Percentiles rank a stretch among this genome's conserved stretches.
Evolutionary conservation across 1,284 basidiomycete genomes (phyloP).

Genomic region (Boletus semigastroideus): DNA sequence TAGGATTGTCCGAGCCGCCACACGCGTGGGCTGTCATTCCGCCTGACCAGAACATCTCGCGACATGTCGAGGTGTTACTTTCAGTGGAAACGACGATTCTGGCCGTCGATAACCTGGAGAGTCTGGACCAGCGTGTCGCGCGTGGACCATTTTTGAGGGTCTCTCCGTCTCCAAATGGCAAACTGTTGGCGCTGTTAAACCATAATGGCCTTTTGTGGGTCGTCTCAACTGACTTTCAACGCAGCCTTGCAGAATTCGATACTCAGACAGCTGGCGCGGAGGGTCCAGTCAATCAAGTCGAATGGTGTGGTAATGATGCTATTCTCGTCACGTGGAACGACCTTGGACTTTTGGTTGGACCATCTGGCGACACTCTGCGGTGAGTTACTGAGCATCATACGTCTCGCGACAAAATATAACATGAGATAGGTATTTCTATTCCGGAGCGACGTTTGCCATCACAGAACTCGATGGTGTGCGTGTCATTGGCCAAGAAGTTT

Average conservation of each 20-base stretch:
- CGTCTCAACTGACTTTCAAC: constrained; percentile 89
- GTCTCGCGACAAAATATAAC: constrained; percentile 35
- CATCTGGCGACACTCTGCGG: constrained; percentile 86
- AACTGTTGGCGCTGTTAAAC: constrained; percentile 85
- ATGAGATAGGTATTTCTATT: constrained; percentile 77
- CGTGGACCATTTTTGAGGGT: constrained; percentile 89
- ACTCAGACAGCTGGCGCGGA: constrained; percentile 54
- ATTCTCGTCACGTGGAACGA: constrained; percentile 85
- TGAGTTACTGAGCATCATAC: constrained; percentile 40
- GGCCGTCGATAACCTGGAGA: constrained; percentile 84
- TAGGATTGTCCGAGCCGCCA: constrained; percentile 76
- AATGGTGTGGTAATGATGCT: constrained; percentile 98
- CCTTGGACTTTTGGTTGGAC: constrained; percentile 85
- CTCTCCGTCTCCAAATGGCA: constrained; percentile 89
- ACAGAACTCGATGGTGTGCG: constrained; percentile 89
- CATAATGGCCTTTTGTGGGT: constrained; percentile 81
- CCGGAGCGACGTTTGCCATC: constrained; percentile 74
- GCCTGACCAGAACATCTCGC: constrained; percentile 81
- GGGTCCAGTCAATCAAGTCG: constrained; percentile 65
- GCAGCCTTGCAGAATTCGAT: constrained; percentile 86
- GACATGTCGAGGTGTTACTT: constrained; percentile 84
- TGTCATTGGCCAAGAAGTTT: constrained; percentile 75
- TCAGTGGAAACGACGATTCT: constrained; percentile 78
- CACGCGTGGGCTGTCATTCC: constrained; percentile 84
- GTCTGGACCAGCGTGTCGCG: constrained; percentile 84